A percentile compares a stretch with the other conserved stretches of the same genome.
phyloP scores from a whole-genome alignment of 1,284 basidiomycete species.

The Ustilago xerochloae region DNA sequence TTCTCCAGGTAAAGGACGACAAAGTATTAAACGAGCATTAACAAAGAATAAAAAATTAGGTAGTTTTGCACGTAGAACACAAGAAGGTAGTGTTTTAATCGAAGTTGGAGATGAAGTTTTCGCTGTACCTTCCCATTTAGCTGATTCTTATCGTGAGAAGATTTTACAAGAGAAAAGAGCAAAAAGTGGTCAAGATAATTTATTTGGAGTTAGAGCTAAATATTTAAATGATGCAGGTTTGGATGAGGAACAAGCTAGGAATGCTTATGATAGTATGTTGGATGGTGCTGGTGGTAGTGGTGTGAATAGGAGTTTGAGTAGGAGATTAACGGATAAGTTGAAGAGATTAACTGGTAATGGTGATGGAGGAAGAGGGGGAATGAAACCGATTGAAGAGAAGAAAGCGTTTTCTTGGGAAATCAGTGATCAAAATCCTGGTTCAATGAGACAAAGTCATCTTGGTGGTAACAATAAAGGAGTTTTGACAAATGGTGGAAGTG shows the following conservation, averaged over 20 bases:
- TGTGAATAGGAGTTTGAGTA: constrained; percentile 33
- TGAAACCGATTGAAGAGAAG: not conserved
- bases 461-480: not conserved
- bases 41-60: constrained; percentile 46
- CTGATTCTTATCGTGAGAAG: constrained; percentile 41
- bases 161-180: constrained; percentile 19
- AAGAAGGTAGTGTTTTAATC: constrained; percentile 48
- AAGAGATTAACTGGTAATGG: constrained; percentile 3
- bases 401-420: constrained; percentile 27
- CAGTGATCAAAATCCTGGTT: constrained; percentile 6
- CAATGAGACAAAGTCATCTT: constrained; percentile 28
- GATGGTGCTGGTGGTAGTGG: not conserved
- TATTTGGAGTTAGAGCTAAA: constrained; percentile 24
- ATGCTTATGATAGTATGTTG: constrained; percentile 17
- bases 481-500: constrained; percentile 6
- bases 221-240: constrained; percentile 27
- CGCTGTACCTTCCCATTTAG: constrained; percentile 48
- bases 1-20: not conserved
- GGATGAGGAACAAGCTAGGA: constrained; percentile 21
- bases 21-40: constrained; percentile 33
- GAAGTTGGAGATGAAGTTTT: constrained; percentile 60
- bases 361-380: not conserved
- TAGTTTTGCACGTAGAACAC: constrained; percentile 36
- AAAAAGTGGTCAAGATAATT: not conserved
- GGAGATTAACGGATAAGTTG: constrained; percentile 33